Conservation (phyloP, 2,329 filamentous ascomycete genomes). For the Cladosporium sp. region DNA sequence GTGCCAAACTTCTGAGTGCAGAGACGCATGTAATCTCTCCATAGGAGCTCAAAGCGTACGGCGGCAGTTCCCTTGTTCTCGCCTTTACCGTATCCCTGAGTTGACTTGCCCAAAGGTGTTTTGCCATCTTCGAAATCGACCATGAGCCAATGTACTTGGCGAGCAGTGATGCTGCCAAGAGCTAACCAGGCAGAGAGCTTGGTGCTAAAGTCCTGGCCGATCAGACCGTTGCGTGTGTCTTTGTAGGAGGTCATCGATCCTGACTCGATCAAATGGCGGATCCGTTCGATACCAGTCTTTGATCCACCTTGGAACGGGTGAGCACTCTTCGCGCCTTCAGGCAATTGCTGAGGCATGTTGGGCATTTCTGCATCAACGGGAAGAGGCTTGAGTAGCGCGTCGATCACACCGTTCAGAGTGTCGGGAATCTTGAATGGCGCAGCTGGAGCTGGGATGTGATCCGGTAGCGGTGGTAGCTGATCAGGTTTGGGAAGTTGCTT, state of each 20-base stretch:
- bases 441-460: slow-evolving; percentile 59
- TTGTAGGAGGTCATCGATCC: slow-evolving; percentile 68
- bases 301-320: slow-evolving; percentile 73
- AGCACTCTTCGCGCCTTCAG: slow-evolving; percentile 57
- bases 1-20: slow-evolving; percentile 69
- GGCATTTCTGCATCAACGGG: slow-evolving; percentile 51
- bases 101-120: slow-evolving; percentile 42
- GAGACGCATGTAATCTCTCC: slow-evolving; percentile 80
- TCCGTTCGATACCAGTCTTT: slow-evolving; percentile 57
- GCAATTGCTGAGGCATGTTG: slow-evolving; percentile 54
- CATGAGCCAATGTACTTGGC: slow-evolving; percentile 70
- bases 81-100: slow-evolving; percentile 65
- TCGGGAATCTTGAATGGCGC: slow-evolving; percentile 66
- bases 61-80: slow-evolving; percentile 71
- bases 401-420: slow-evolving; percentile 55
- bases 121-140: slow-evolving; percentile 68
- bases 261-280: slow-evolving; percentile 62
- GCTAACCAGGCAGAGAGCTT: slow-evolving; percentile 75
- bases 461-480: slow-evolving; percentile 61
- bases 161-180: slow-evolving; percentile 70
- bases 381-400: slow-evolving; percentile 61
- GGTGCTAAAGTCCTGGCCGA: slow-evolving; percentile 72
- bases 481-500: slow-evolving; percentile 56
- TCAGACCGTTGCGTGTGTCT: slow-evolving; percentile 68
- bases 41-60: slow-evolving; percentile 72